Evolutionary conservation across 2,329 filamentous ascomycete species (phyloP).

Genomic region (Fusarium tjaetaba): DNA sequence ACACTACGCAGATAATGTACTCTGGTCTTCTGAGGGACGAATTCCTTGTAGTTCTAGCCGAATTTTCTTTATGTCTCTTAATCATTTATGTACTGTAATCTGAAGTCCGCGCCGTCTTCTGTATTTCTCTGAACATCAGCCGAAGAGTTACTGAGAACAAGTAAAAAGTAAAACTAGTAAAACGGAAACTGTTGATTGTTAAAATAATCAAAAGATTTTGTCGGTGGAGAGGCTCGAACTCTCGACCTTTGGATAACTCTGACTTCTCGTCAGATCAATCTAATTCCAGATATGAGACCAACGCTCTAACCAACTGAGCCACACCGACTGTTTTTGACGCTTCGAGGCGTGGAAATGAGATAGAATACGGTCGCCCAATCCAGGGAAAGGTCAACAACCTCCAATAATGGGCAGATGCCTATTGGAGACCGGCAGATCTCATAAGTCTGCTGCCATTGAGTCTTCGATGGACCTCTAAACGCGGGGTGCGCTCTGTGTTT

Average conservation of each 20-base stretch:
- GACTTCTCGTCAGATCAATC: slow-evolving; percentile 37
- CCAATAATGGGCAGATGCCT: not conserved
- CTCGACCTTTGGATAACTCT: slow-evolving; percentile 45
- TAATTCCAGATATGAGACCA: slow-evolving; percentile 40
- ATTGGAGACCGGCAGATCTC: not conserved
- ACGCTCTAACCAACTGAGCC: slow-evolving; percentile 46
- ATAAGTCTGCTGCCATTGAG: not conserved
- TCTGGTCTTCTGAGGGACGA: not conserved
- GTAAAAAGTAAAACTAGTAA: not conserved
- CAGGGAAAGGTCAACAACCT: no score
- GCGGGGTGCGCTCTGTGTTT: slow-evolving; percentile 2
- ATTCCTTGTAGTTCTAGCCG: not conserved
- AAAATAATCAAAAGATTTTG: slow-evolving; percentile 1
- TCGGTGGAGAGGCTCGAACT: slow-evolving; percentile 45
- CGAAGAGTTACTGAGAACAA: not conserved
- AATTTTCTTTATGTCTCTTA: not conserved
- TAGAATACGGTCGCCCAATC: not conserved
- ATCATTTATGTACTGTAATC: not conserved
- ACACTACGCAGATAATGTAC: not conserved
- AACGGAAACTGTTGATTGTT: not conserved
- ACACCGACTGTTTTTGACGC: slow-evolving; percentile 38
- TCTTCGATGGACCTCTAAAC: not conserved
- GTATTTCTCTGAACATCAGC: no score
- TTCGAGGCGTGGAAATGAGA: not conserved
- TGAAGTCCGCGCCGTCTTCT: not conserved